A percentile compares a stretch with the other conserved stretches of the same genome.
Conservation (phyloP, 306 rosid genomes). For the Trichosanthes truncata region DNA sequence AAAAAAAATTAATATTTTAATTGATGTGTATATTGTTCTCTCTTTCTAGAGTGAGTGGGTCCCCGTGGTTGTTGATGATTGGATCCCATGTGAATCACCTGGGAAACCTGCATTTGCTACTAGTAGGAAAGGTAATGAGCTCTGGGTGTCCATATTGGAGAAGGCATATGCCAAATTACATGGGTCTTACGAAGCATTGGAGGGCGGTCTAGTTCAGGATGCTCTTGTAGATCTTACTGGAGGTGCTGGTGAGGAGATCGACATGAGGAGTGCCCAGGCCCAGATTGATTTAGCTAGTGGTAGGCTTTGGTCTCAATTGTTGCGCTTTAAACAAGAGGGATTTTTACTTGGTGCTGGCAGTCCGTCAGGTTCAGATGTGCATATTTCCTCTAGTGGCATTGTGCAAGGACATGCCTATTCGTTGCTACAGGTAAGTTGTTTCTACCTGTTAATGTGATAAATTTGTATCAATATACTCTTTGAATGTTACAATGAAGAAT, state of each 20-base stretch:
- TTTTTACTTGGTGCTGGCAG: slow-evolving; percentile 98
- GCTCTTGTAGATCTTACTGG: slow-evolving; percentile 99
- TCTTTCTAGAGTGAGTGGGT: slow-evolving; percentile 89
- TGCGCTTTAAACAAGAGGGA: slow-evolving; percentile 96
- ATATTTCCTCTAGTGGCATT: slow-evolving; percentile 94
- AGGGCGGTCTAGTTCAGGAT: slow-evolving; percentile 99
- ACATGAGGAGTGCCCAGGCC: slow-evolving; percentile 92
- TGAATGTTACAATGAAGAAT: background rate
- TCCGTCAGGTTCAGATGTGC: slow-evolving; percentile 98
- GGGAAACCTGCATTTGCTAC: slow-evolving; percentile 98
- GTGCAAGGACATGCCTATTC: slow-evolving; percentile 99
- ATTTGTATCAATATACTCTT: background rate
- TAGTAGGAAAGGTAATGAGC: slow-evolving; percentile 82
- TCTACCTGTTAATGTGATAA: background rate
- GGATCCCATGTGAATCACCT: slow-evolving; percentile 94
- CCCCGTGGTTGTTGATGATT: slow-evolving; percentile 97
- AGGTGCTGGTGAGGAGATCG: slow-evolving; percentile 99
- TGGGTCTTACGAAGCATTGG: slow-evolving; percentile 94
- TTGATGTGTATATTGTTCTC: background rate
- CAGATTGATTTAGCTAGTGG: slow-evolving; percentile 99
- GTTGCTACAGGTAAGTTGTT: slow-evolving; percentile 60
- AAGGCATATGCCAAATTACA: slow-evolving; percentile 99
- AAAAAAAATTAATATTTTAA: background rate
- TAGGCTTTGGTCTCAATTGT: slow-evolving; percentile 89
- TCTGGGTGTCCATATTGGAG: slow-evolving; percentile 97